phyloP scores from a whole-genome alignment of 805 yeast species.

The Metschnikowia amazonensis region DNA sequence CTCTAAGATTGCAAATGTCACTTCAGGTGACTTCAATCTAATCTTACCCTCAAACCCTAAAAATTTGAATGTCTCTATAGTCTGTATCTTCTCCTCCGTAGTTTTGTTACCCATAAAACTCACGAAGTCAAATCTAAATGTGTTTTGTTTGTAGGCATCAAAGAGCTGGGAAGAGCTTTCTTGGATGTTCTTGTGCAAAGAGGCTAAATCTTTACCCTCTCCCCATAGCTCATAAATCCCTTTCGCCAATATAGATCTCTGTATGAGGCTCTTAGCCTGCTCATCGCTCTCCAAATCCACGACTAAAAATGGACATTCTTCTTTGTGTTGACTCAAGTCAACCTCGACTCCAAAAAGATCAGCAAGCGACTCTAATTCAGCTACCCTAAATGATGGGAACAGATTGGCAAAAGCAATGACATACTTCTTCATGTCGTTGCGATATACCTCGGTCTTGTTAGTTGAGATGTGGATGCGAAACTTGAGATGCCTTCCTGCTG shows the following conservation, averaged over 20 bases:
- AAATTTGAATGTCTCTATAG: conserved; percentile 70
- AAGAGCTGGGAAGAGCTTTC: conserved; percentile 28
- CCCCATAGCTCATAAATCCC: conserved; percentile 89
- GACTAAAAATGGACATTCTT: conserved; percentile 62
- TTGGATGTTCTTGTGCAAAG: conserved; percentile 53
- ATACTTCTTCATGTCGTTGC: conserved; percentile 48
- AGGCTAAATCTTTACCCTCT: conserved; percentile 50
- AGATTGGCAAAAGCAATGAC: conserved; percentile 82
- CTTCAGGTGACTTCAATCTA: conserved; percentile 70
- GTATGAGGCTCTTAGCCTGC: conserved; percentile 60
- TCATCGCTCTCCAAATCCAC: conserved; percentile 64
- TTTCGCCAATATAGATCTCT: conserved; percentile 64
- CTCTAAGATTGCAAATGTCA: conserved; percentile 69
- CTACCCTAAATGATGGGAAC: conserved; percentile 70
- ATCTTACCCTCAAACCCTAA: conserved; percentile 75
- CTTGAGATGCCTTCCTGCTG: conserved; percentile 3
- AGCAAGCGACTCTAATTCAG: conserved; percentile 85
- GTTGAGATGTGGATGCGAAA: conserved; percentile 4
- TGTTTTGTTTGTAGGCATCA: conserved; percentile 36
- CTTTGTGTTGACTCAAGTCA: conserved; percentile 58
- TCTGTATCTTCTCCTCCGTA: conserved; percentile 47
- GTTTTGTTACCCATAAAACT: conserved; percentile 66
- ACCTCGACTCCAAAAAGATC: conserved; percentile 51
- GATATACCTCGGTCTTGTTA: background rate
- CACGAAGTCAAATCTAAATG: conserved; percentile 82